Evolutionary conservation across 306 rosid genomes (phyloP).

Genomic region (Rubus idaeus): DNA sequence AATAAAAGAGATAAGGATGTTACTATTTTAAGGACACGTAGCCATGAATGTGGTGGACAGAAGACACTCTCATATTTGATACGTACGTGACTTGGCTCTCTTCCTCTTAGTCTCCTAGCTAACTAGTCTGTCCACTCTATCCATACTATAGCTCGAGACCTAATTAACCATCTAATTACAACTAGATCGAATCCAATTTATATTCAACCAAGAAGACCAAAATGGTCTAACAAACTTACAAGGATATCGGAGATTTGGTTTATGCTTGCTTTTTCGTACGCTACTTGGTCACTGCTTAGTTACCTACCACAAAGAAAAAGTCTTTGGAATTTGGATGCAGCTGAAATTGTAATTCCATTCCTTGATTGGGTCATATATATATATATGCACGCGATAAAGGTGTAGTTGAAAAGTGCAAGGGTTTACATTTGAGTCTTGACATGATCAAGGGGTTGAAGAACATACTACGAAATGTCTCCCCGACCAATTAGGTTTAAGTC

Average conservation of each 20-base stretch:
- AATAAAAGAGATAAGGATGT: too few relatives aligned
- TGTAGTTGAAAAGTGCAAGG: background rate
- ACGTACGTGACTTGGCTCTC: too few relatives aligned
- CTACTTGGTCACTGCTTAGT: background rate
- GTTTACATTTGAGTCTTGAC: background rate
- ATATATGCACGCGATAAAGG: too few relatives aligned
- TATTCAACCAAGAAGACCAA: background rate
- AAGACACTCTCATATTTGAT: too few relatives aligned
- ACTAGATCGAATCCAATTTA: background rate
- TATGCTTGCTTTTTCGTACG: background rate
- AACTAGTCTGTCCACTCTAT: background rate
- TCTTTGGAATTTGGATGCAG: too few relatives aligned
- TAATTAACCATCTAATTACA: too few relatives aligned
- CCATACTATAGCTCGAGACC: background rate
- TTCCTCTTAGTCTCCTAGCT: background rate
- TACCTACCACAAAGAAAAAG: background rate
- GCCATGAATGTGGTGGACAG: too few relatives aligned
- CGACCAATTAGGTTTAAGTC: background rate
- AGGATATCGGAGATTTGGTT: background rate
- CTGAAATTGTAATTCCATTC: background rate
- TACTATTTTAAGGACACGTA: too few relatives aligned
- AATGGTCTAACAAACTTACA: background rate
- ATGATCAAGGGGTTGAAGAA: background rate
- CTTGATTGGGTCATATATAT: background rate
- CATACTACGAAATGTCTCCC: background rate